Conservation (phyloP, 106 monocot genomes). For the Dendrobium officinale region DNA sequence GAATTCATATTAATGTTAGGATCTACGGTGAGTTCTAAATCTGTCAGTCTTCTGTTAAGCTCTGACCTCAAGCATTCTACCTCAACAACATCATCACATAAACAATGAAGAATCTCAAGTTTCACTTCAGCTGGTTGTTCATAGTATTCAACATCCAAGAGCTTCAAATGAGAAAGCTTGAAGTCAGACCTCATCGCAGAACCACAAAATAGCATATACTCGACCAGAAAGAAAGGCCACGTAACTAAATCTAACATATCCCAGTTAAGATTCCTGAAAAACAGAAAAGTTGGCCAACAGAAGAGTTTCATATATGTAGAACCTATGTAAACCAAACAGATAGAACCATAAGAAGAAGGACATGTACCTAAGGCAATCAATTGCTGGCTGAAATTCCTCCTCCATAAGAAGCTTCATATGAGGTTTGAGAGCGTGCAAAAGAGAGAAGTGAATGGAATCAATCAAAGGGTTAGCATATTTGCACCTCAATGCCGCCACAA, state of each 20-base stretch:
- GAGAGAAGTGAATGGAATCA: conserved; percentile 79
- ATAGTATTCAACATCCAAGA: conserved; percentile 70
- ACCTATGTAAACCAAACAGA: background rate
- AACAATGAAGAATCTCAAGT: conserved; percentile 69
- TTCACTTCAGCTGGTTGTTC: conserved; percentile 62
- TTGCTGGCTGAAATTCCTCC: conserved; percentile 61
- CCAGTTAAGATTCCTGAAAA: conserved; percentile 84
- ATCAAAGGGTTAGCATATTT: conserved; percentile 53
- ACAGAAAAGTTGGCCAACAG: background rate
- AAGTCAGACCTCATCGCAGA: conserved; percentile 32
- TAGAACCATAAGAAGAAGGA: background rate
- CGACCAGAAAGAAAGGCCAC: conserved; percentile 84
- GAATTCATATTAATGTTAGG: conserved; percentile 7
- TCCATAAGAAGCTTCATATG: conserved; percentile 61
- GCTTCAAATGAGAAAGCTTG: conserved; percentile 47
- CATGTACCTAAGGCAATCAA: conserved; percentile 70
- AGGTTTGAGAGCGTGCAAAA: conserved; percentile 62
- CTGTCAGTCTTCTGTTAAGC: conserved; percentile 39
- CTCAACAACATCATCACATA: conserved; percentile 90
- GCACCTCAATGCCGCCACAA: conserved; percentile 56
- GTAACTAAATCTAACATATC: conserved; percentile 65
- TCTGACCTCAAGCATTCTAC: conserved; percentile 61
- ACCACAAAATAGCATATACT: conserved; percentile 52
- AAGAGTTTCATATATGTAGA: background rate
- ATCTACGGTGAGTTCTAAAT: conserved; percentile 35